Percentiles rank a stretch among this genome's conserved stretches.
phyloP scores from a whole-genome alignment of 139 green algal genomes.

The Yamagishiella unicocca region DNA sequence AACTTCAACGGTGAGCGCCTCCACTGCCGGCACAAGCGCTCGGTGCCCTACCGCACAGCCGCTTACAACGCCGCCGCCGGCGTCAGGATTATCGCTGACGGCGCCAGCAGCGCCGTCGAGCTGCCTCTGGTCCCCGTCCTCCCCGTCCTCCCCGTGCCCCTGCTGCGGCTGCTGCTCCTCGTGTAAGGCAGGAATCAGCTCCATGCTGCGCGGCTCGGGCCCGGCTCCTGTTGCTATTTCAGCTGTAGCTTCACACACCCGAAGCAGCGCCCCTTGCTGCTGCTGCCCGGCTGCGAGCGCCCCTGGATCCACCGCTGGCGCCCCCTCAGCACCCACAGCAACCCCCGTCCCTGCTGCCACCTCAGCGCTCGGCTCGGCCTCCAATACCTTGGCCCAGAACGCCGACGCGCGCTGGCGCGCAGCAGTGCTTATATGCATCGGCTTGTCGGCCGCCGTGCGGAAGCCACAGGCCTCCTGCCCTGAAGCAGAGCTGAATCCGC shows the following conservation, averaged over 20 bases:
- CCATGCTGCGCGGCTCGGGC: too few relatives aligned
- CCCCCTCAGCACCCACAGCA: background rate
- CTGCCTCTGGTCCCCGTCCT: too few relatives aligned
- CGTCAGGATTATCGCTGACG: background rate
- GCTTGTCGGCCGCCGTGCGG: slow-evolving; percentile 2
- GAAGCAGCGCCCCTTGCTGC: too few relatives aligned
- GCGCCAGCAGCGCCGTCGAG: background rate
- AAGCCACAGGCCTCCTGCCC: background rate
- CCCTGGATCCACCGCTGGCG: background rate
- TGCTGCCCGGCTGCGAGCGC: too few relatives aligned
- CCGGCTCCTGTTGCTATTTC: background rate
- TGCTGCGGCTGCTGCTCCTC: too few relatives aligned
- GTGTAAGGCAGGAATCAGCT: too few relatives aligned
- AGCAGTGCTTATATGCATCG: background rate
- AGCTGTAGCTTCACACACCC: background rate
- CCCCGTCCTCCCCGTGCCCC: too few relatives aligned
- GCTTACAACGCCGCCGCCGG: background rate
- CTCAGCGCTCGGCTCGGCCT: background rate
- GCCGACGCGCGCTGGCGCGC: background rate
- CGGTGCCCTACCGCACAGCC: too few relatives aligned
- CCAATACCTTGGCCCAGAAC: slow-evolving; percentile 28
- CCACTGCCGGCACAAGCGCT: too few relatives aligned
- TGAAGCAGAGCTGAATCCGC: background rate
- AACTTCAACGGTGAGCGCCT: too few relatives aligned
- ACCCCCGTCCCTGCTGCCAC: background rate